Evolutionary conservation across 768 basidiomycete species (phyloP), one percentile per base, ranked within the genome.

Genomic region (Tylopilus rubrobrunneus): DNA sequence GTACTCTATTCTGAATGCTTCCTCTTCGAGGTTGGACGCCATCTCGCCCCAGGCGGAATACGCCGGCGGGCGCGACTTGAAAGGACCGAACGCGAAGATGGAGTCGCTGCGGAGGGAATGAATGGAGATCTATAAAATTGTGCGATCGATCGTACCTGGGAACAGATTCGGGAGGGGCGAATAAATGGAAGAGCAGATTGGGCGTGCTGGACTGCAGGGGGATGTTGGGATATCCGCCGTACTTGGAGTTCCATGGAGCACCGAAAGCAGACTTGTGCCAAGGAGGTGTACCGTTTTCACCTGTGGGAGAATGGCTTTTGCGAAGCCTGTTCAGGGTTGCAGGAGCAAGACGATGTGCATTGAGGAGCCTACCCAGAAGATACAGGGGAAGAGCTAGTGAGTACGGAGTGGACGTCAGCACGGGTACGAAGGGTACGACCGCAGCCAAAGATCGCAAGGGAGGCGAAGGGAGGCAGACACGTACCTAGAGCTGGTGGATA

Each of bases 1-100:
- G 71, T 75, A 96, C 94, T 94, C 92, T 69, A 80, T 81, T 73
- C 86, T 82, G 70, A 86, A 89, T 12, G 73, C 72, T 61, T 92
- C 87, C 56, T 84, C 80, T 65, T 85, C 82, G 43, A 95, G 76
- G 67, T 82, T 83, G 58, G 73, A 72, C 14, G 90, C 92, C 42
- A 85, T 70, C 51, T 89, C 85, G 29, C 89, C 87, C 91, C 90
- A 91, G 53, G 75, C 71, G 50, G 81, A 77, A 65, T 88, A 88
- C 29, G 80, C 72, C 39, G 82, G 77, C 48, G 72, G 68, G 36
- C 71, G 71, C 48, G 69, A 61, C 60, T 61, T 72, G 59, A 68
- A 60, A 17, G 67, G 56, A 49, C 57, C 46, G 37, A 70, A 70
- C 1, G 60, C 36, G 41, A 68, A 69, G 53, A 67, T 49, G 50